Base-by-base conservation (phyloP, 2,329 filamentous ascomycete species). In the Alternaria gaisen region DNA sequence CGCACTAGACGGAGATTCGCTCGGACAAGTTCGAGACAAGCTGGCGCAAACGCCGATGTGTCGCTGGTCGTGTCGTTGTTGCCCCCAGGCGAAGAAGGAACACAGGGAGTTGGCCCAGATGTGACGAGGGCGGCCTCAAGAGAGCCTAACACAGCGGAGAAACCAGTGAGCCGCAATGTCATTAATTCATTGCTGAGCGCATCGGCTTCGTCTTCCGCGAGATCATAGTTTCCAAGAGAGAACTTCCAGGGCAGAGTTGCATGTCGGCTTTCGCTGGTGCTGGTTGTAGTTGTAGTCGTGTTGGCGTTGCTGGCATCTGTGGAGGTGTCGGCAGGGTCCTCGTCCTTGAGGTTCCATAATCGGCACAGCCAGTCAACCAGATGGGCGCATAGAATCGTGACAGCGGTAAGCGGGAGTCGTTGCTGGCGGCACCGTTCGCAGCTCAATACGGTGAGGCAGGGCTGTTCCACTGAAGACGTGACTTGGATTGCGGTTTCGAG, bases 161-260 rank as follows among this genome's bases (percentile, higher is more conserved):
- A 54, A 42, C 41, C 53, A 8, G 60, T 59, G 24, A 62, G 56
- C 11, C 60, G 60, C 26, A 62, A 52, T 38, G 46, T 59, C 56
- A 62, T 62, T 8, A 62, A 41, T 48, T 62, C 60, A 26, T 59
- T 59, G 40, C 60, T 59, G 51, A 62, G 56, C 46, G 60, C 60
- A 52, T 62, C 56, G 32, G 60, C 60, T 48, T 62, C 60, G 46
- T 62, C 60, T 20, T 56, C 56, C 22, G 56, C 56, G 26, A 59
- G 51, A 52, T 62, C 56, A 20, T 62, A 62, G 56, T 34, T 58
- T 16, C 59, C 59, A 6, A 61, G 51, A 12, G 59, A 61, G 32
- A 61, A 61, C 30, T 58, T 58, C 59, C 55, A 61, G 16, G 50
- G 32, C 50, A 46, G 47, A 12, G 32, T 26, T 26, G 40, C 30